Conservation (phyloP, 73 alveolate genomes). For the Stentor roeselii region DNA sequence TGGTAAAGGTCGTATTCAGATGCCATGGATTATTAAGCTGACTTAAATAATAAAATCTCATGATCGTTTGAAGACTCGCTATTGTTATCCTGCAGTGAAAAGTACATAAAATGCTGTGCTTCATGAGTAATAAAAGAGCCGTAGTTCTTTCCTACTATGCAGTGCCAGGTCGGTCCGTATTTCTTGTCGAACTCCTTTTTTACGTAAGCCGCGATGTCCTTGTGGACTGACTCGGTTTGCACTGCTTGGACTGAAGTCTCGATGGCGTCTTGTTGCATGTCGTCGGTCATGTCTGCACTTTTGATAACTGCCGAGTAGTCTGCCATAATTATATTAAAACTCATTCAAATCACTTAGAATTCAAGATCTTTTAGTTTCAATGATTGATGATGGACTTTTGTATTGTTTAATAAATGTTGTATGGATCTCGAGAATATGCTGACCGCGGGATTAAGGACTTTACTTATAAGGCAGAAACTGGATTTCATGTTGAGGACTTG, state of each 20-base stretch:
- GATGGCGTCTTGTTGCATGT: conserved; percentile 97
- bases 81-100: too few relatives aligned
- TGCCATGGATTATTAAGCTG: conserved; percentile 34
- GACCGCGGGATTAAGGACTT: not conserved
- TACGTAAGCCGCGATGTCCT: conserved; percentile 95
- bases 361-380: too few relatives aligned
- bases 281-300: conserved; percentile 97
- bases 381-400: too few relatives aligned
- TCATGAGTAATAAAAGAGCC: conserved; percentile 81
- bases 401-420: too few relatives aligned
- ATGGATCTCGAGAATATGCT: not conserved
- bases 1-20: conserved; percentile 18
- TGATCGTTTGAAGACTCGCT: conserved; percentile 80
- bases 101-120: conserved; percentile 82
- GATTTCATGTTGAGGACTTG: not conserved
- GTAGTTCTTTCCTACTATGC: conserved; percentile 84
- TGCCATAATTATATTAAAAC: conserved; percentile 51
- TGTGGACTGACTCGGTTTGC: conserved; percentile 94
- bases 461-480: not conserved
- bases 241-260: conserved; percentile 93
- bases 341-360: too few relatives aligned
- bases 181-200: conserved; percentile 81
- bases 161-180: conserved; percentile 94
- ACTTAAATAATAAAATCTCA: conserved; percentile 82
- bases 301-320: conserved; percentile 95